Evolutionary conservation across 2,329 filamentous ascomycete genomes (phyloP).

Genomic region (Ophiostoma novo-ulmi): DNA sequence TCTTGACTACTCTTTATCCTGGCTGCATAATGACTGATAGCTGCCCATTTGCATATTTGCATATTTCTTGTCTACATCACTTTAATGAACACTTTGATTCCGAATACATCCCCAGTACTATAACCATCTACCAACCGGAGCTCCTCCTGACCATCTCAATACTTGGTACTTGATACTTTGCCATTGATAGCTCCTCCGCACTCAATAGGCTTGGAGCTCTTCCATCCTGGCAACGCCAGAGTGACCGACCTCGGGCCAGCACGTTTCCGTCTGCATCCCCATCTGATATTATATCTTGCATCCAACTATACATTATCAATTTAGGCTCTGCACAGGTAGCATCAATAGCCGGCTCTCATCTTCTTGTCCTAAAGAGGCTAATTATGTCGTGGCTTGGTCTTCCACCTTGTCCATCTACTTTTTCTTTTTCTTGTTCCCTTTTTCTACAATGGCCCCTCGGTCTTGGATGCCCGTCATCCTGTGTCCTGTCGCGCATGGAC

Average conservation of each 20-base stretch:
- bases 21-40: not conserved
- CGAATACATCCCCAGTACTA: not conserved
- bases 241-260: not conserved
- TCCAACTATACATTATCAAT: not conserved
- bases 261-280: not conserved
- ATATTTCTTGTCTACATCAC: not conserved
- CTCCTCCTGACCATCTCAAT: not conserved
- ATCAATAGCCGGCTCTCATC: not conserved
- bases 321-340: not conserved
- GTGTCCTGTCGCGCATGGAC: too few species aligned
- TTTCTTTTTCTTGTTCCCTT: not conserved
- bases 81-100: not conserved
- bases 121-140: not conserved
- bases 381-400: not conserved
- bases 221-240: too few species aligned
- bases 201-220: not conserved
- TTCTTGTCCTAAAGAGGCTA: not conserved
- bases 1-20: not conserved
- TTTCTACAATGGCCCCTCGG: not conserved
- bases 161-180: not conserved
- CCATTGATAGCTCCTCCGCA: not conserved
- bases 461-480: constrained; percentile 1
- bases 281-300: not conserved
- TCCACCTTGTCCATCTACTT: not conserved
- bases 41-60: not conserved